Evolutionary conservation across 2,329 filamentous ascomycete species (phyloP).

Genomic region (Fusarium sp.): DNA sequence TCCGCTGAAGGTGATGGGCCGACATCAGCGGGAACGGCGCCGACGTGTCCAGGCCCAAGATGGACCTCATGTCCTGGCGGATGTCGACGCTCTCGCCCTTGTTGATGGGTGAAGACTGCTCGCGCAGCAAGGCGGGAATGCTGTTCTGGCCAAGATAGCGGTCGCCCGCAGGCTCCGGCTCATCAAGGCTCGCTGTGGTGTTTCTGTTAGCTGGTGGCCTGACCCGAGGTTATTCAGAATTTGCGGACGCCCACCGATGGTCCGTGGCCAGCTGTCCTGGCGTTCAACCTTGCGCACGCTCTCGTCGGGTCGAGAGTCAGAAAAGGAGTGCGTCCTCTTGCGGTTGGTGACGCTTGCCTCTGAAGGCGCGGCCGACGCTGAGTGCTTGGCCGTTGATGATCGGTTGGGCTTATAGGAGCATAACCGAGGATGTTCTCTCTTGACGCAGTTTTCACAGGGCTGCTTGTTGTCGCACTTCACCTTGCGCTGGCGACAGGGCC

Average conservation of each 20-base stretch:
- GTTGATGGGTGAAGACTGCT: slow-evolving; percentile 66
- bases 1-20: slow-evolving; percentile 66
- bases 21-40: slow-evolving; percentile 76
- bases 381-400: slow-evolving; percentile 52
- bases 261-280: slow-evolving; percentile 55
- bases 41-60: slow-evolving; percentile 72
- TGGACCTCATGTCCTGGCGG: slow-evolving; percentile 72
- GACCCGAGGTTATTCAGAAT: slow-evolving; percentile 9
- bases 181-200: slow-evolving; percentile 56
- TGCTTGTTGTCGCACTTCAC: slow-evolving; percentile 77
- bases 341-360: slow-evolving; percentile 41
- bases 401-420: slow-evolving; percentile 75
- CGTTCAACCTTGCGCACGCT: slow-evolving; percentile 47
- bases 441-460: slow-evolving; percentile 75
- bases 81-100: slow-evolving; percentile 66
- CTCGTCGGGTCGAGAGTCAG: slow-evolving; percentile 45
- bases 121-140: slow-evolving; percentile 72
- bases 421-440: slow-evolving; percentile 71
- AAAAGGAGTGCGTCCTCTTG: slow-evolving; percentile 50
- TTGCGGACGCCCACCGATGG: slow-evolving; percentile 49
- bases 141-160: slow-evolving; percentile 75
- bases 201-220: slow-evolving; percentile 35
- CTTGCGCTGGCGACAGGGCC: slow-evolving; percentile 75
- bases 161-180: slow-evolving; percentile 66
- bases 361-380: slow-evolving; percentile 40